phyloP scores from a whole-genome alignment of 352 stramenopile species.

The Thalassiosira mediterranea region DNA sequence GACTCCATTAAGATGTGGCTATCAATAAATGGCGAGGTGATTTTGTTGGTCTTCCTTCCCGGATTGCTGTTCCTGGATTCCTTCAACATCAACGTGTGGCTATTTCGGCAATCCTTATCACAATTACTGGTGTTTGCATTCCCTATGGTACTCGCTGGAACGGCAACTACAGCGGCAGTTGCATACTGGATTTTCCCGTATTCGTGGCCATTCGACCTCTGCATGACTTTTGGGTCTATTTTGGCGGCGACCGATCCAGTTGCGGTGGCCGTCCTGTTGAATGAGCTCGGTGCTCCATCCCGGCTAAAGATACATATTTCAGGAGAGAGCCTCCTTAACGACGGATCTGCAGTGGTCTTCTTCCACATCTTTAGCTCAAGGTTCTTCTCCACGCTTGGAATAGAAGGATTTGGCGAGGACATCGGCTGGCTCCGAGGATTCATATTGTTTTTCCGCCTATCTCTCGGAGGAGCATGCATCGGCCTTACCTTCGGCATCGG shows the following conservation, averaged over 20 bases:
- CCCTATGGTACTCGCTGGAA: slow-evolving; percentile 67
- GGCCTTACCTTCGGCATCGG: slow-evolving; percentile 80
- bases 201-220: slow-evolving; percentile 40
- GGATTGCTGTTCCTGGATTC: slow-evolving; percentile 81
- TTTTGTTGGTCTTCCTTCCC: slow-evolving; percentile 81
- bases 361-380: slow-evolving; percentile 84
- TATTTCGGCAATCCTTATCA: slow-evolving; percentile 56
- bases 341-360: slow-evolving; percentile 86
- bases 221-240: slow-evolving; percentile 74
- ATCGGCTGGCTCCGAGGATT: background rate
- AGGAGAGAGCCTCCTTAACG: slow-evolving; percentile 87
- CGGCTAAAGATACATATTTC: slow-evolving; percentile 75
- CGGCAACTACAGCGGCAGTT: slow-evolving; percentile 63
- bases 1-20: background rate
- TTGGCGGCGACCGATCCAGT: slow-evolving; percentile 86
- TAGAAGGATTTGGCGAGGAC: slow-evolving; percentile 73
- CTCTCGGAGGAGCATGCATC: slow-evolving; percentile 68
- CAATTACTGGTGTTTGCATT: slow-evolving; percentile 81
- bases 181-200: slow-evolving; percentile 56
- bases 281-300: slow-evolving; percentile 58
- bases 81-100: slow-evolving; percentile 69
- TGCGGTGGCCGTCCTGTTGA: slow-evolving; percentile 10
- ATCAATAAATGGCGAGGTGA: slow-evolving; percentile 44
- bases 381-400: slow-evolving; percentile 57
- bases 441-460: slow-evolving; percentile 78